Evolutionary conservation across 2,329 filamentous ascomycete genomes (phyloP).

Genomic region (Venturia carpophila): DNA sequence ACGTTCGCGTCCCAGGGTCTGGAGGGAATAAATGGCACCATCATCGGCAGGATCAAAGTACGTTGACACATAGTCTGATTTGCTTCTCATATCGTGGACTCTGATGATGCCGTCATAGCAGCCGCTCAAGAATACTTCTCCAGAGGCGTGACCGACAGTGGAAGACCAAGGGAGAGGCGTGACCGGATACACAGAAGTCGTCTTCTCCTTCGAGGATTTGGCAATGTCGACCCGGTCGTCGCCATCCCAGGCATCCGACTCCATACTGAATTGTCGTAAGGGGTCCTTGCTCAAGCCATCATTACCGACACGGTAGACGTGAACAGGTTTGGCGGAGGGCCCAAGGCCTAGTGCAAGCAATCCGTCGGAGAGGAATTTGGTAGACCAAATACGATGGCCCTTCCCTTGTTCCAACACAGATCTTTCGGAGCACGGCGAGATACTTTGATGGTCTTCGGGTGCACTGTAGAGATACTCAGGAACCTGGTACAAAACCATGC

Average conservation of each 20-base stretch:
- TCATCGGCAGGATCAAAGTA: constrained; percentile 51
- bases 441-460: constrained; percentile 9
- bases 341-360: constrained; percentile 46
- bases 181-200: constrained; percentile 41
- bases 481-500: constrained; percentile 25
- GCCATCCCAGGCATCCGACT: constrained; percentile 22
- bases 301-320: constrained; percentile 44
- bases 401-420: background rate
- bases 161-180: constrained; percentile 32
- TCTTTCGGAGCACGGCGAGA: constrained; percentile 9
- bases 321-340: constrained; percentile 36
- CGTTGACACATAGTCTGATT: constrained; percentile 38
- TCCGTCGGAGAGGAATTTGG: constrained; percentile 44
- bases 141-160: constrained; percentile 28
- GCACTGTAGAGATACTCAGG: constrained; percentile 13
- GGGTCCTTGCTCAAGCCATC: constrained; percentile 35
- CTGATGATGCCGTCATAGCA: constrained; percentile 50
- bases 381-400: constrained; percentile 36
- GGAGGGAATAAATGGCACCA: constrained; percentile 51
- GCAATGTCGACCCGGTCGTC: constrained; percentile 24
- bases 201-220: constrained; percentile 28
- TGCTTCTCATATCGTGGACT: constrained; percentile 54
- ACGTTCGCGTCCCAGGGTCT: constrained; percentile 47
- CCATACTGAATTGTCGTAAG: constrained; percentile 34
- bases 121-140: constrained; percentile 51